Evolutionary conservation across 2,329 filamentous ascomycete species (phyloP), one percentile per base, ranked within the genome.

Genomic region (Cercospora citrullina): DNA sequence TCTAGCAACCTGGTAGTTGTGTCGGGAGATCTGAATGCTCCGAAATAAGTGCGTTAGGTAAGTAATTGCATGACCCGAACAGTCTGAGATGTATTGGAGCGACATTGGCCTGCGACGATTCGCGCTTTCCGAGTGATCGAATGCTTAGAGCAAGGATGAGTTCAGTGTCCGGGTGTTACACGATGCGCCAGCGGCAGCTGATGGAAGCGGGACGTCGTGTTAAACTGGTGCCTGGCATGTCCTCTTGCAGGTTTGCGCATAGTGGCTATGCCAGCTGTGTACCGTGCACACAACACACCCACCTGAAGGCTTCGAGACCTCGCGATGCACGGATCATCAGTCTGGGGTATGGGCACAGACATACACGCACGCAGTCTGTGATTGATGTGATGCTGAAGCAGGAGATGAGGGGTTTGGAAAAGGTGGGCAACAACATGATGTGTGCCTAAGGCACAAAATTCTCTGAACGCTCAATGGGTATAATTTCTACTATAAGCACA

Each of bases 171-270:
- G 18, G n/a, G 55, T 59, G 55, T 31, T 33, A 33, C 28, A 18
- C 53, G 18, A 31, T n/a, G 55, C 0, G 48, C 14, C 48, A 26
- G 48, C 21, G 48, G 5, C 48, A 28, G 48, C 23, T 55, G 28
- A 33, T 21, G 55, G 55, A 59, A 36, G 30, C 55, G 28, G 16
- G 55, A 59, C 12, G 48, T 33, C 16, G 55, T 59, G 30, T 18
- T 59, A 59, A 59, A 59, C 55, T 59, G 55, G 55, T 59, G 55
- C 55, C 55, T 59, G 55, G 55, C 48, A 59, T 30, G 28, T 33
- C 55, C 18, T 33, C 30, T 33, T 33, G 28, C 55, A 59, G 31
- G 55, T 59, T 59, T 21, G 14, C 55, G 31, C 55, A 59, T 59
- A 16, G 55, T 59, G 55, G 55, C 55, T 36, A 23, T 21, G 55